These are phyloP conservation scores for Wallacemonas sp. DNA, from an alignment of 208 protist species.

Conservation along the genomic window DNA sequence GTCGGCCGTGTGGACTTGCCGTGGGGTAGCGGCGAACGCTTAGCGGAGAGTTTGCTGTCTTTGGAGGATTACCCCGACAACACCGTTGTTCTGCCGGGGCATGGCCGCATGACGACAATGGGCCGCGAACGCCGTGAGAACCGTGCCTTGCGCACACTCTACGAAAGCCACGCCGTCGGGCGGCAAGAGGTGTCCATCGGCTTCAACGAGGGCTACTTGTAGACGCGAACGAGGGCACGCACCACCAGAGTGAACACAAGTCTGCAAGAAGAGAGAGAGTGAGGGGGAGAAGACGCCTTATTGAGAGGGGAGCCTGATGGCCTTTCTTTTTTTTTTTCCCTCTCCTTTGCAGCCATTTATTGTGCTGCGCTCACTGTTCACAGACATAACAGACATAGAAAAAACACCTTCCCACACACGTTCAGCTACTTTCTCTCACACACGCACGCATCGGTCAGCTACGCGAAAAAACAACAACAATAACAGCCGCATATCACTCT, in stretches of 20 bases:
- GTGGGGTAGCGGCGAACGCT: conserved; percentile 67
- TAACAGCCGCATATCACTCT: too few relatives aligned
- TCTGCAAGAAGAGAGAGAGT: too few relatives aligned
- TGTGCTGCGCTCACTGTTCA: background rate
- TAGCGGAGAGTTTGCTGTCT: conserved; percentile 78
- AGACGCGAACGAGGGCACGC: too few relatives aligned
- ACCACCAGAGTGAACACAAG: too few relatives aligned
- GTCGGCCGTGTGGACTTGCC: conserved; percentile 88
- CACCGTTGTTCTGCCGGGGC: conserved; percentile 82
- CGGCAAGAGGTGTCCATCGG: conserved; percentile 69
- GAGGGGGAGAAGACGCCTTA: background rate
- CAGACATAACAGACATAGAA: too few relatives aligned
- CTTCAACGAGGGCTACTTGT: conserved; percentile 86
- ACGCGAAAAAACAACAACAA: too few relatives aligned
- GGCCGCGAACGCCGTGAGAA: conserved; percentile 80
- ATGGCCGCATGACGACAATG: conserved; percentile 85
- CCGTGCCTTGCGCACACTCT: conserved; percentile 60
- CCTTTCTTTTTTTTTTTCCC: background rate
- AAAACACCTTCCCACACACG: too few relatives aligned
- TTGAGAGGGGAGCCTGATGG: too few relatives aligned
- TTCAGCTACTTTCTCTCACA: too few relatives aligned
- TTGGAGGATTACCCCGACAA: conserved; percentile 78
- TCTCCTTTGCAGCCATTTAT: background rate
- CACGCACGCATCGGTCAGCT: too few relatives aligned
- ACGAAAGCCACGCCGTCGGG: conserved; percentile 61